Evolutionary conservation across 139 green algal species (phyloP).

Genomic region (Coelastrella sp.): DNA sequence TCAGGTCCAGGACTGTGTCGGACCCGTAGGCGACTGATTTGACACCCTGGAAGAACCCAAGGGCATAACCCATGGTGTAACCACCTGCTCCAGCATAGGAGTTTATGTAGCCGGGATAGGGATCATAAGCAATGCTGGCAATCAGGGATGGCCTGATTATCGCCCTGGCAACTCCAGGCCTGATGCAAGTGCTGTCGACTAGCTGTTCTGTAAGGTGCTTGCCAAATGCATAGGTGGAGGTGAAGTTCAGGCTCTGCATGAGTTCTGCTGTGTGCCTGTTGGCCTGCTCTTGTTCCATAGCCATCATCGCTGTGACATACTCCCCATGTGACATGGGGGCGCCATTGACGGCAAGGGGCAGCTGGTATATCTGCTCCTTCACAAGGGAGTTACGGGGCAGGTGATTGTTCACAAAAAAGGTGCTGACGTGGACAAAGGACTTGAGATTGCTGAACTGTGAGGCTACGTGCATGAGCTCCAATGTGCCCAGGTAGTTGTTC

Average conservation of each 20-base stretch:
- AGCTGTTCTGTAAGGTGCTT: constrained; percentile 59
- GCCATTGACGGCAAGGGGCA: constrained; percentile 15
- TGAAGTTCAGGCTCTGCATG: constrained; percentile 27
- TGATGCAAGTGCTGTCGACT: constrained; percentile 36
- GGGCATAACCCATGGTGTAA: constrained; percentile 41
- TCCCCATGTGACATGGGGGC: neutral
- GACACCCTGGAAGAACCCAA: constrained; percentile 42
- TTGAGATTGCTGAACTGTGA: constrained; percentile 19
- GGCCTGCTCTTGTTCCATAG: constrained; percentile 11
- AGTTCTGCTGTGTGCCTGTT: constrained; percentile 29
- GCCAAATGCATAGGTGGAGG: constrained; percentile 48
- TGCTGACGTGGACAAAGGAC: constrained; percentile 57
- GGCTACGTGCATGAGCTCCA: constrained; percentile 18
- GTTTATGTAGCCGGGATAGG: constrained; percentile 43
- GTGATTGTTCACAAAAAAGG: constrained; percentile 59
- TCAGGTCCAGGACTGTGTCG: constrained; percentile 39
- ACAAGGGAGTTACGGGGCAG: constrained; percentile 49
- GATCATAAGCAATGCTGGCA: constrained; percentile 22
- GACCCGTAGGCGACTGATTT: constrained; percentile 27
- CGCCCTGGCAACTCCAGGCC: constrained; percentile 20
- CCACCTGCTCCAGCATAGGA: constrained; percentile 28
- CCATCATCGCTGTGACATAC: constrained; percentile 26
- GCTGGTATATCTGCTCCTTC: constrained; percentile 48
- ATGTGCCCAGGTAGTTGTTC: constrained; percentile 39
- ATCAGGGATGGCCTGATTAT: constrained; percentile 51